These are phyloP conservation scores for Raffaelea arxii DNA, from an alignment of 2,329 filamentous ascomycete species.

Conservation along the genomic window DNA sequence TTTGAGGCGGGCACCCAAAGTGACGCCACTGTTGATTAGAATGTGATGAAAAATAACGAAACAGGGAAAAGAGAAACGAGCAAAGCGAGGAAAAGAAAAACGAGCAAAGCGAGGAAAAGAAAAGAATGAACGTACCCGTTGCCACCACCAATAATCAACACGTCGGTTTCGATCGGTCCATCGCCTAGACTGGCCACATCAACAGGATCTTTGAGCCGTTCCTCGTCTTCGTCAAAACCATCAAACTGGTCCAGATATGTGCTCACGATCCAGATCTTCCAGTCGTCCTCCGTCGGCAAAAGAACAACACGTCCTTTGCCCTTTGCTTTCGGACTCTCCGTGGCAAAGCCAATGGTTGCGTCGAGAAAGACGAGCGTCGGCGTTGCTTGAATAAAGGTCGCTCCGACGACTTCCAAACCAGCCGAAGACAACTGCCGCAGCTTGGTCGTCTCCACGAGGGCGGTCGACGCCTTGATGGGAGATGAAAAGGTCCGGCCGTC, in stretches of 20 bases:
- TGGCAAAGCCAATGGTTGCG: slow-evolving; percentile 1
- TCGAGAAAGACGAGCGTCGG: slow-evolving; percentile 1
- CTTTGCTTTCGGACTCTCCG: not conserved
- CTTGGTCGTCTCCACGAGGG: not conserved
- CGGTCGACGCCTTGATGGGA: not conserved
- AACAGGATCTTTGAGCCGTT: not conserved
- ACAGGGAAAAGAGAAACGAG: not conserved
- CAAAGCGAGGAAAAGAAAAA: no score
- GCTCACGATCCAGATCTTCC: slow-evolving; percentile 6
- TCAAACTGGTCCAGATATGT: slow-evolving; percentile 1
- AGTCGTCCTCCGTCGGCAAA: not conserved
- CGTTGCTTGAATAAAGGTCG: not conserved
- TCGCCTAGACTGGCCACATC: not conserved
- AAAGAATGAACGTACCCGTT: not conserved
- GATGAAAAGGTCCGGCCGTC: not conserved
- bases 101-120: no score
- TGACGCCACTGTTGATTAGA: not conserved
- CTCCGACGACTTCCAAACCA: not conserved
- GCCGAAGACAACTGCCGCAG: slow-evolving; percentile 1
- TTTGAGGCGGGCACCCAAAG: slow-evolving; percentile 3
- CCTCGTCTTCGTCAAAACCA: not conserved
- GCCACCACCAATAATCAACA: slow-evolving; percentile 4
- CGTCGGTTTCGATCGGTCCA: slow-evolving; percentile 2
- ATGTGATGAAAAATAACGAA: not conserved
- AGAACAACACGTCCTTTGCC: not conserved